These are phyloP conservation scores for Coffea humblotiana DNA, from an alignment of 305 asterid species.

Conservation along the genomic window DNA sequence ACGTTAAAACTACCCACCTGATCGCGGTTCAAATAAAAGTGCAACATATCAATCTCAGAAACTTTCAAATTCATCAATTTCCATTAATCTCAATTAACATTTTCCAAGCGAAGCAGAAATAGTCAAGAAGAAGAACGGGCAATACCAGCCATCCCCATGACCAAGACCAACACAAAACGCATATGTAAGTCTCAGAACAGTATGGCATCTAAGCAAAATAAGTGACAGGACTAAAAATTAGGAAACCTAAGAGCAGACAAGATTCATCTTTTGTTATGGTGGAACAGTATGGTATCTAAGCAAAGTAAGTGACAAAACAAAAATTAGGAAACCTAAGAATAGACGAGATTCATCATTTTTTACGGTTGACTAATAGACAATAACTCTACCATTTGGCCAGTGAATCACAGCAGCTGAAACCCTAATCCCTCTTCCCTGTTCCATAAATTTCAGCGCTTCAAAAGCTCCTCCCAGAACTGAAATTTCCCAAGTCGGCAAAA, in stretches of 20 bases:
- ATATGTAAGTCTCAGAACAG: not conserved
- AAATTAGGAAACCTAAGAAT: not conserved
- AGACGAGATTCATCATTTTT: not conserved
- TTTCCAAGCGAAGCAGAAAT: not conserved
- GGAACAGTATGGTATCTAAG: not conserved
- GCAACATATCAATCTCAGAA: not conserved
- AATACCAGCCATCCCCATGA: not conserved
- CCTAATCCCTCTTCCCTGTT: not conserved
- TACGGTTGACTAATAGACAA: not conserved
- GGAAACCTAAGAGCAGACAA: not conserved
- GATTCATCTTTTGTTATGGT: too few species aligned
- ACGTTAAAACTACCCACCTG: not conserved
- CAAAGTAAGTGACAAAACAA: not conserved
- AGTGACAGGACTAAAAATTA: not conserved
- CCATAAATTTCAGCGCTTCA: not conserved
- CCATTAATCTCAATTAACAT: not conserved
- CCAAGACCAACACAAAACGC: conserved; percentile 2
- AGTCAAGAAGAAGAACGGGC: not conserved
- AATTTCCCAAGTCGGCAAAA: not conserved
- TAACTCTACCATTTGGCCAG: not conserved
- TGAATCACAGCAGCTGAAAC: conserved; percentile 3
- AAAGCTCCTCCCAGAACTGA: conserved; percentile 2
- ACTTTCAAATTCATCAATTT: not conserved
- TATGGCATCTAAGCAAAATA: not conserved
- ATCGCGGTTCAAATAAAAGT: not conserved